Base-by-base conservation (phyloP, 108 stramenopile genomes). In the Conticribra guillardii region DNA sequence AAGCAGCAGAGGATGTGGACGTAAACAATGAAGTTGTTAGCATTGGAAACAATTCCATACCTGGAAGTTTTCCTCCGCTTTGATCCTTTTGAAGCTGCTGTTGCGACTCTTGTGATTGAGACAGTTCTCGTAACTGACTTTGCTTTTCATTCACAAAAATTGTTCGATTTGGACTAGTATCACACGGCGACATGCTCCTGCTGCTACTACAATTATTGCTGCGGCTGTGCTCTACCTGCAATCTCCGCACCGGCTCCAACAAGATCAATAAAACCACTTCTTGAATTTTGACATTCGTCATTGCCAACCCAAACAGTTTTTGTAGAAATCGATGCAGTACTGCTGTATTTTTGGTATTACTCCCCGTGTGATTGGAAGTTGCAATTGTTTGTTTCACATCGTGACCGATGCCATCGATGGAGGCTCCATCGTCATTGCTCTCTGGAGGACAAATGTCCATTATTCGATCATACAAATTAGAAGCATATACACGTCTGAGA, bases 391-490 rank as follows among this genome's bases (percentile, higher is more conserved):
- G n/a, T n/a, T n/a, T n/a, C n/a, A n/a, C n/a, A n/a, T n/a, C n/a
- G n/a, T n/a, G n/a, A n/a, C n/a, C n/a, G n/a, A n/a, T n/a, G n/a
- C n/a, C n/a, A n/a, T n/a, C n/a, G n/a, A n/a, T n/a, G n/a, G n/a
- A n/a, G n/a, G 1, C 30, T 48, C 9, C 46, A 7, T 16, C 27
- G 5, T 7, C 27, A 17, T 21, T 33, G 15, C 4, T n/a, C 26
- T 18, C 32, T 54, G 7, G 23, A 26, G 31, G 16, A 22, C 24
- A 19, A 47, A 14, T 26, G 23, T 67, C 8, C 14, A 57, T n/a
- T 48, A 70, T 16, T 49, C 76, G 60, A 70, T 78, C 76, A 63
- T 45, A 78, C 19, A 78, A 31, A 48, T 34, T 65, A 9, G 76
- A 70, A 2, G 76, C 63, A 46, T 78, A 78, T 1, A 64, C 69